Conservation (phyloP, 805 yeast genomes). For the Lipomyces oligophaga region DNA sequence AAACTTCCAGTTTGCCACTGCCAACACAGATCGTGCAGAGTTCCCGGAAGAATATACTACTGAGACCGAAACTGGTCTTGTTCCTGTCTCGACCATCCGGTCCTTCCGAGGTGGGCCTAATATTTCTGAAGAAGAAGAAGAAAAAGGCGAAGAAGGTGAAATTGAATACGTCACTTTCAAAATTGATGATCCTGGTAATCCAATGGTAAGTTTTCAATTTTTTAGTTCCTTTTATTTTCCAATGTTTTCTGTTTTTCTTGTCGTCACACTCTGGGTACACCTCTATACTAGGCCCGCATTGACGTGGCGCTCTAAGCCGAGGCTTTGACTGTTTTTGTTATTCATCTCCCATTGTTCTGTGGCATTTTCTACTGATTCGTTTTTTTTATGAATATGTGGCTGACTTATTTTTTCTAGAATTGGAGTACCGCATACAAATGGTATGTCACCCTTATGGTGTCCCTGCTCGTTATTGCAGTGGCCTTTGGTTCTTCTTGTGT, state of each 20-base stretch:
- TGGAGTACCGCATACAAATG: slow-evolving; percentile 24
- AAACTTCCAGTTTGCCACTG: slow-evolving; percentile 46
- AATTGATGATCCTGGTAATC: slow-evolving; percentile 80
- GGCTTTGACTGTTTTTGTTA: no score
- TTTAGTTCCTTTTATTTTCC: neutral
- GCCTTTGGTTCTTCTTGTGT: slow-evolving; percentile 92
- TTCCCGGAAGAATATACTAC: slow-evolving; percentile 91
- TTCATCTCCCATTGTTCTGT: no score
- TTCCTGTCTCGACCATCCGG: slow-evolving; percentile 65
- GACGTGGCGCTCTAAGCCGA: no score
- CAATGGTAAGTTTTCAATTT: slow-evolving; percentile 40
- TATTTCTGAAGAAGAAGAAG: slow-evolving; percentile 29
- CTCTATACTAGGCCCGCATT: no score
- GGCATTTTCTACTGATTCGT: no score
- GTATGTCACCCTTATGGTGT: slow-evolving; percentile 60
- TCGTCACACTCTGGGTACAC: no score
- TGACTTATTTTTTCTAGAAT: slow-evolving; percentile 9
- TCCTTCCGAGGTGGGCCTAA: slow-evolving; percentile 24
- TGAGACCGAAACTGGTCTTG: slow-evolving; percentile 86
- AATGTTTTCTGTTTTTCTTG: no score
- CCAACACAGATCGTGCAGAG: slow-evolving; percentile 39
- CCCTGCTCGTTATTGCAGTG: slow-evolving; percentile 76
- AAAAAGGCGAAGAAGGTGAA: slow-evolving; percentile 36
- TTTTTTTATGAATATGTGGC: neutral
- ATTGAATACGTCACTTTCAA: slow-evolving; percentile 79